These are phyloP conservation scores for Hyaloraphidium curvatum DNA, from an alignment of 192 early-diverging fungal species.

Conservation along the genomic window DNA sequence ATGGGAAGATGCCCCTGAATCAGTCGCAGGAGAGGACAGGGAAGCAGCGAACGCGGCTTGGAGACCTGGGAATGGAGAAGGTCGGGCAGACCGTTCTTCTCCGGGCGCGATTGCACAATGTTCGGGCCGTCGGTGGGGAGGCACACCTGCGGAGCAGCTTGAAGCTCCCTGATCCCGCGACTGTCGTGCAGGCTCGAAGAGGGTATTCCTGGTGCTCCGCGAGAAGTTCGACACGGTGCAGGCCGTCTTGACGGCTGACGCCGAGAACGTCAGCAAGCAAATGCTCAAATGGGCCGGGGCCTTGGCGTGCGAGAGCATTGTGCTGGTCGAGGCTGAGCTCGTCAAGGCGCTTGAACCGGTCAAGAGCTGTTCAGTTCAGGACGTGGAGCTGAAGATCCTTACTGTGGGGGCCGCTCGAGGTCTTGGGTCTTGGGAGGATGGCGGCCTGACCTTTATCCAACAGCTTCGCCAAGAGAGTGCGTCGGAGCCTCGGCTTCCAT, in stretches of 20 bases:
- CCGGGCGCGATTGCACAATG: constrained; percentile 79
- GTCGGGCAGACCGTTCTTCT: constrained; percentile 60
- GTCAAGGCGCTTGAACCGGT: constrained; percentile 61
- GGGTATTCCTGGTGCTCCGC: constrained; percentile 81
- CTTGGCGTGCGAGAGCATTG: constrained; percentile 73
- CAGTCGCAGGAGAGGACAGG: constrained; percentile 60
- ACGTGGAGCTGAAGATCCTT: constrained; percentile 71
- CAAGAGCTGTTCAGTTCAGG: constrained; percentile 78
- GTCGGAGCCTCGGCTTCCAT: constrained; percentile 59
- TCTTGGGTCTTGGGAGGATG: constrained; percentile 7
- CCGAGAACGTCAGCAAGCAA: constrained; percentile 64
- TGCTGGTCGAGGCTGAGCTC: constrained; percentile 65
- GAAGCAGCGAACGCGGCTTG: constrained; percentile 38
- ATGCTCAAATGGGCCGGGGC: constrained; percentile 84
- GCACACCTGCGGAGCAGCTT: constrained; percentile 1
- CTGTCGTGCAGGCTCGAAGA: constrained; percentile 35
- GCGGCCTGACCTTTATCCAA: neutral
- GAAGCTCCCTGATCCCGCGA: neutral
- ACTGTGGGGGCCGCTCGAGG: constrained; percentile 21
- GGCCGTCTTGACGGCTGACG: constrained; percentile 55
- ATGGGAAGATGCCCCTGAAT: constrained; percentile 75
- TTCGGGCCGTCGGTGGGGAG: constrained; percentile 52
- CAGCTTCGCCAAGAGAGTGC: constrained; percentile 49
- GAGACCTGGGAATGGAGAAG: constrained; percentile 33
- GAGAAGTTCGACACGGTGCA: constrained; percentile 79